Evolutionary conservation across 495 filamentous ascomycete species (phyloP).

Genomic region (Rusavskia elegans): DNA sequence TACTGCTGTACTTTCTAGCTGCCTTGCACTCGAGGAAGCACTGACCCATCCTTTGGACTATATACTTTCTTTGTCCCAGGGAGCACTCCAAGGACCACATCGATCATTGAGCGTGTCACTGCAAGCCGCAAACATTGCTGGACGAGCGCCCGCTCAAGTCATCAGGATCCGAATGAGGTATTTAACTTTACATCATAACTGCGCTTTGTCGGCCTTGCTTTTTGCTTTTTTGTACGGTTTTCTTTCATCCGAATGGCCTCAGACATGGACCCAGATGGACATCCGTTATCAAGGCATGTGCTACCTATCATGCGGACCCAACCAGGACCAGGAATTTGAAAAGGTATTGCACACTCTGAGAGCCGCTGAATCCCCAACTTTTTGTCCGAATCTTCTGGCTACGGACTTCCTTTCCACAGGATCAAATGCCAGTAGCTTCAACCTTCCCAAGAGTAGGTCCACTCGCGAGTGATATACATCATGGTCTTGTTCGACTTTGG

Average conservation of each 20-base stretch:
- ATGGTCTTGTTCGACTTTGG: too few relatives aligned
- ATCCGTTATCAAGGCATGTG: too few relatives aligned
- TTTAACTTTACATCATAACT: slow-evolving; percentile 6
- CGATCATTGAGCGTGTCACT: slow-evolving; percentile 8
- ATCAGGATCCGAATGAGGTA: slow-evolving; percentile 5
- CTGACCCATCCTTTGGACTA: slow-evolving; percentile 1
- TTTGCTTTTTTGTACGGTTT: slow-evolving; percentile 26
- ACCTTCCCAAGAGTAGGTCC: too few relatives aligned
- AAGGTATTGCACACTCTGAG: too few relatives aligned
- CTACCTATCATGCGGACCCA: too few relatives aligned
- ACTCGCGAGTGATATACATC: too few relatives aligned
- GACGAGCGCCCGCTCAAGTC: slow-evolving; percentile 5
- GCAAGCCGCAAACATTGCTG: slow-evolving; percentile 7
- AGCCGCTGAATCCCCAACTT: too few relatives aligned
- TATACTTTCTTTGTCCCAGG: not conserved
- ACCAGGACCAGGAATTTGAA: too few relatives aligned
- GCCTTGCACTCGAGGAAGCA: not conserved
- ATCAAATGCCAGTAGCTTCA: too few relatives aligned
- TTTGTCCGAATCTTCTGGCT: too few relatives aligned
- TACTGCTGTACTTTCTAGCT: not conserved
- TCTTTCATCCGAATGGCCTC: slow-evolving; percentile 35
- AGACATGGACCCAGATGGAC: slow-evolving; percentile 16
- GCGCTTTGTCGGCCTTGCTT: not conserved
- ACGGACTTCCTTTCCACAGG: too few relatives aligned
- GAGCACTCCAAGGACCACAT: not conserved